Evolutionary conservation across 768 basidiomycete genomes (phyloP), one percentile per base, ranked within the genome.

Genomic region (Ephemerocybe angulata): DNA sequence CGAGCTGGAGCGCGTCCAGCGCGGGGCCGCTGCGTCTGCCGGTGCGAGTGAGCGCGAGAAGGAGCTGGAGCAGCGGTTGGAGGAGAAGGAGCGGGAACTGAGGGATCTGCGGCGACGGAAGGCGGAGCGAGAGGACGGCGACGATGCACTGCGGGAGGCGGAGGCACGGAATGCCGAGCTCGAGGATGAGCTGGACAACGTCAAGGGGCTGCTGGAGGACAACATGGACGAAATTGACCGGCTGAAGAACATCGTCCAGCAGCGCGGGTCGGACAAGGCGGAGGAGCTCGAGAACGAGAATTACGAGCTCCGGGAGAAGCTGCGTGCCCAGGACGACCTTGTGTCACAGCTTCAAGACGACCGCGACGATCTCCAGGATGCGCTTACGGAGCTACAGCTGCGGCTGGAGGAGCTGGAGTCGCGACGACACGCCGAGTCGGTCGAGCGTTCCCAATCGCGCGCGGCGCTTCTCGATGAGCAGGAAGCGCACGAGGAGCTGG

Each of bases 221-320:
- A 90, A 90, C 65, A 79, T 86, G 67, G 88, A 92, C 30, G 92
- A 94, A 70, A 83, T 93, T 49, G 85, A 89, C 31, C 77, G 85
- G 7, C 71, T 94, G 37, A 77, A 80, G 30, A 86, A 87, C 44
- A 74, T 86, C n/a, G 76, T 88, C 4, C 85, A 90, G 63, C 75
- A 73, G 22, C 77, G 74, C 4, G 41, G 41, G 66, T 74, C 80
- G 47, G 70, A 76, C 46, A 75, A 76, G 44, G 54, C 86, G 0
- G 80, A 83, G 33, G 81, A 82, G 40, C 75, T 90, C 22, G 83
- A 84, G 62, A 79, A 67, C 17, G 83, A 84, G 58, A 86, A 84
- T 55, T 80, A 83, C 13, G 83, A 86, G 21, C 77, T 93, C 28
- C 76, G 76, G 3, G 74, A 67, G 12, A 73, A 76, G 53, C 63